Evolutionary conservation across 345 rosid species (phyloP), one percentile per base, ranked within the genome.

Genomic region (Anastatica hierochuntica): DNA sequence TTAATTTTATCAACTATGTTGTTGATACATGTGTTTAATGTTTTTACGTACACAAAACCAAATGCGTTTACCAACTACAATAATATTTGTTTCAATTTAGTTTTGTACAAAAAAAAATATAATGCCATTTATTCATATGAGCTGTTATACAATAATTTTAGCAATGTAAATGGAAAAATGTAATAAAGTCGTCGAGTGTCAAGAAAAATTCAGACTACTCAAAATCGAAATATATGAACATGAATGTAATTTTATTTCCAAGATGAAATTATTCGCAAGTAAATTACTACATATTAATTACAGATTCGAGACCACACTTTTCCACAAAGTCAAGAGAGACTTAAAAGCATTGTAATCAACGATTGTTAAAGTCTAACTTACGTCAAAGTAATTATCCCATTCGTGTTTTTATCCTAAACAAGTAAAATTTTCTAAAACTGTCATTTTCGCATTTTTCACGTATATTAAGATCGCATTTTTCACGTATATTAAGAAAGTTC

Each of bases 121-220:
- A 52, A 36, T 52, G 53, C 27, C 27, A 23, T 23, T 23, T 3
- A 23, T 23, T 23, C 6, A 5, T 42, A 43, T 44, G 21, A 62
- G 60, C 60, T 62, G 67, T 36, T 11, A 35, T 24, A 62, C 67
- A 51, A 33, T n/a, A n/a, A n/a, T n/a, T n/a, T n/a, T n/a, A n/a
- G n/a, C n/a, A n/a, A n/a, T n/a, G n/a, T n/a, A n/a, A n/a, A n/a
- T n/a, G n/a, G n/a, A n/a, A n/a, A n/a, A n/a, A n/a, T n/a, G n/a
- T n/a, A n/a, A n/a, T n/a, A n/a, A n/a, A n/a, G n/a, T n/a, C n/a
- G n/a, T n/a, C n/a, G n/a, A n/a, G n/a, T n/a, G n/a, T n/a, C n/a
- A n/a, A n/a, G n/a, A n/a, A n/a, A n/a, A n/a, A n/a, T n/a, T n/a
- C n/a, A n/a, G n/a, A n/a, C n/a, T 62, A 23, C 27, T 23, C 6